Base-by-base conservation (phyloP, 352 stramenopile species). In the Pythium dissimile region DNA sequence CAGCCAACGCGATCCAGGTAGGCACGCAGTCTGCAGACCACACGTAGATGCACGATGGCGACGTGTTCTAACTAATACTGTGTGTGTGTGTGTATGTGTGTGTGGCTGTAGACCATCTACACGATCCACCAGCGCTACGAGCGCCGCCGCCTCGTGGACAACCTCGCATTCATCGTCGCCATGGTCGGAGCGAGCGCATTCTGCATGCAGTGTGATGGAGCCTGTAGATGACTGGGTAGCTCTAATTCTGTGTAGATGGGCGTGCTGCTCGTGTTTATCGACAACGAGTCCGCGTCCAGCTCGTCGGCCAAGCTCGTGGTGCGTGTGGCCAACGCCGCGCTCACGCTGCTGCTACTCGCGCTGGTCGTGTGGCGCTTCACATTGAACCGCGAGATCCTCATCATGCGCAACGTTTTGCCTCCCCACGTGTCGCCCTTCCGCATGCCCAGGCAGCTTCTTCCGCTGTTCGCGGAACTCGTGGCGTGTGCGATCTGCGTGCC, bases 111-210 rank as follows among this genome's bases (percentile, higher is more conserved):
- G 75, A 81, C 80, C 5, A 79, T 89, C 31, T 89, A 79, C 39
- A 64, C 63, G 20, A 71, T 89, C 12, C 77, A 89, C 57, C 64
- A 74, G 57, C 66, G 72, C 43, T 90, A 89, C 26, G 75, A 92
- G 15, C 71, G 66, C 15, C 80, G 78, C 5, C 77, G 84, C n/a
- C 18, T 52, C 6, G 60, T 88, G 30, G 82, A 92, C 44, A 88
- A 90, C 31, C 50, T 56, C 11, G 57, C 78, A 21, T 89, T 84
- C 37, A 49, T 13, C 12, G 48, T 92, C 35, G 80, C 82, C 28
- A 75, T 86, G 67, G 74, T 77, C 16, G 32, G 70, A 9, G 16
- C 11, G 28, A 12, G 24, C 15, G 23, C 23, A 72, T 20, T 16
- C 38, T 24, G 41, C 16, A 21, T 32, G 31, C 15, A 23, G 20